Conservation (phyloP, 768 basidiomycete species). For the Termitomyces heimii region DNA sequence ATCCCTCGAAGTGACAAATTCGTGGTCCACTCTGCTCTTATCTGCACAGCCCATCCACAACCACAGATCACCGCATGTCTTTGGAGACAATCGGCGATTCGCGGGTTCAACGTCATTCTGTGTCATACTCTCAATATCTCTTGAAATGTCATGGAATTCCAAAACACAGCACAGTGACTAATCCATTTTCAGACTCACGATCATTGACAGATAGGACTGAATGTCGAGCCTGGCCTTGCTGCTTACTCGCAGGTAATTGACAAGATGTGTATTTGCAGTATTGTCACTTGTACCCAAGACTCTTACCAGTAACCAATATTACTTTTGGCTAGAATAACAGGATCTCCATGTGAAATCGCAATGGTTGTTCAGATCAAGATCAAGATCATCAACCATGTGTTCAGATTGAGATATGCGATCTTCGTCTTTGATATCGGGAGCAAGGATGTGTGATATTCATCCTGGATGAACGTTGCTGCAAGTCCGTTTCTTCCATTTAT, state of each 20-base stretch:
- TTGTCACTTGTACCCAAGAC: not conserved
- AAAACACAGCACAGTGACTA: not conserved
- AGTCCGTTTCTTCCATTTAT: not conserved
- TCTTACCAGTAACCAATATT: not conserved
- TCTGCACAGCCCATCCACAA: not conserved
- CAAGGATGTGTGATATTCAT: not conserved
- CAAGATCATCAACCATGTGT: not conserved
- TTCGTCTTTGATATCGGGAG: not conserved
- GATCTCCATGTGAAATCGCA: not conserved
- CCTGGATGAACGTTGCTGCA: not conserved
- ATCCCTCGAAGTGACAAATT: too few relatives aligned
- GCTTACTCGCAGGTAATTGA: not conserved
- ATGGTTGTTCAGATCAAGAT: not conserved
- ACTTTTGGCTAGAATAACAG: not conserved
- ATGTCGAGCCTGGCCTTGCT: too few relatives aligned
- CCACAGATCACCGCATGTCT: not conserved
- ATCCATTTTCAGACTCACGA: too few relatives aligned
- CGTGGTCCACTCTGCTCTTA: not conserved
- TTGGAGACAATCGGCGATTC: not conserved
- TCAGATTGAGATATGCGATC: not conserved
- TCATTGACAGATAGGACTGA: too few relatives aligned
- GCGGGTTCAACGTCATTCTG: not conserved
- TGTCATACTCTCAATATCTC: not conserved
- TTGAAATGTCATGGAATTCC: not conserved
- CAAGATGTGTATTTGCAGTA: not conserved